Evolutionary conservation across 1,284 basidiomycete species (phyloP).

Genomic region (Rugiboletus extremiorientalis): DNA sequence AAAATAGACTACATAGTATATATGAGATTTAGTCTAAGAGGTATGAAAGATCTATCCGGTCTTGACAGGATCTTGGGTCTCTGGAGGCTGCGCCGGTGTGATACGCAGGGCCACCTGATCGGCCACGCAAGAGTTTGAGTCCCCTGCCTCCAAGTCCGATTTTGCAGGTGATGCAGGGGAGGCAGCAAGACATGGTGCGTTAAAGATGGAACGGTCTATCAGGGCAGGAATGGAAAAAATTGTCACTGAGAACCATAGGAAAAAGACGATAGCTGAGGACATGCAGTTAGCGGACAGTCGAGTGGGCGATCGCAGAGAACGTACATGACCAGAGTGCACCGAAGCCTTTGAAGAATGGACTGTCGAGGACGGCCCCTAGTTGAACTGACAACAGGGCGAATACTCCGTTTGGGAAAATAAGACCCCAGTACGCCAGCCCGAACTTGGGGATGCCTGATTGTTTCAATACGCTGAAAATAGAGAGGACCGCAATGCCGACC

Average conservation of each 20-base stretch:
- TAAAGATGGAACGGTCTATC: conserved; percentile 46
- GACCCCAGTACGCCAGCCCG: conserved; percentile 47
- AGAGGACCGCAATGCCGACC: conserved; percentile 40
- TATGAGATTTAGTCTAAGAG: too few species aligned
- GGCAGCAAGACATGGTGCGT: conserved; percentile 38
- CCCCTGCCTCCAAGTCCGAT: conserved; percentile 14
- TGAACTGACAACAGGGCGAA: conserved; percentile 48
- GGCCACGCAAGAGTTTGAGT: background rate
- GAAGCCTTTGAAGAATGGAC: conserved; percentile 43
- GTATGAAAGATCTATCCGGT: too few species aligned
- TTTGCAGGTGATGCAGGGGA: background rate
- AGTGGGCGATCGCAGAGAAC: conserved; percentile 1
- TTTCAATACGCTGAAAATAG: conserved; percentile 33
- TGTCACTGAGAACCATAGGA: conserved; percentile 47
- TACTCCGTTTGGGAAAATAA: conserved; percentile 52
- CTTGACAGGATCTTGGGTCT: too few species aligned
- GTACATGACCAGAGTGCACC: conserved; percentile 38
- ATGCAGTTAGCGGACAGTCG: conserved; percentile 3
- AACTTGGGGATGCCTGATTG: conserved; percentile 36
- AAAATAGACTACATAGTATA: background rate
- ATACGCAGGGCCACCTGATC: background rate
- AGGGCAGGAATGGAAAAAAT: conserved; percentile 40
- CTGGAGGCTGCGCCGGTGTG: too few species aligned
- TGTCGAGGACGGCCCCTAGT: conserved; percentile 46
- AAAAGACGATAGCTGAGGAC: conserved; percentile 38